A percentile compares a stretch with the other conserved stretches of the same genome.
phyloP scores from a whole-genome alignment of 441 rosid species.

The Populus hybrid region DNA sequence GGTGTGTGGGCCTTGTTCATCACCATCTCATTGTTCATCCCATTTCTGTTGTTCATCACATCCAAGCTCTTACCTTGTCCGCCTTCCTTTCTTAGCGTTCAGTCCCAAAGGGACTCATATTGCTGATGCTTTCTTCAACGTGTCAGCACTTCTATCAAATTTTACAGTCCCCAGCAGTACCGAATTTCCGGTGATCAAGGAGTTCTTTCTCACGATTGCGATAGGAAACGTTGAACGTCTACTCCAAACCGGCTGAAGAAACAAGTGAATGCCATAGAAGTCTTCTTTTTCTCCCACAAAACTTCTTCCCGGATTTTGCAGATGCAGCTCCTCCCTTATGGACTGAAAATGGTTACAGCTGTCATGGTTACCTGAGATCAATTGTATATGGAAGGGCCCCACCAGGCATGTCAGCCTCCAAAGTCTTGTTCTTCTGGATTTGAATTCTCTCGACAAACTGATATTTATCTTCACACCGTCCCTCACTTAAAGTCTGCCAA shows the following conservation, averaged over 20 bases:
- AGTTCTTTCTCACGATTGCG: constrained; percentile 9
- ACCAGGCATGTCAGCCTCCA: too few species aligned
- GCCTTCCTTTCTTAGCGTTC: constrained; percentile 48
- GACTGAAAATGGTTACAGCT: background rate
- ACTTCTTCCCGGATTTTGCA: constrained; percentile 19
- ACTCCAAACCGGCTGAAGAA: constrained; percentile 16
- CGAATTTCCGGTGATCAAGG: background rate
- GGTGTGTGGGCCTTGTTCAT: too few species aligned
- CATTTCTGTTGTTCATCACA: too few species aligned
- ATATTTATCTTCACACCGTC: too few species aligned
- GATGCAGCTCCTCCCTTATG: background rate
- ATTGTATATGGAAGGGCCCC: too few species aligned
- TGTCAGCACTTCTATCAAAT: constrained; percentile 32
- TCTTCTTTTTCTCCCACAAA: constrained; percentile 26
- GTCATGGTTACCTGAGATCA: too few species aligned
- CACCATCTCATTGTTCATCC: too few species aligned
- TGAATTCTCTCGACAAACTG: too few species aligned
- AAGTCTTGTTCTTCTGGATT: too few species aligned
- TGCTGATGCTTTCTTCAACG: constrained; percentile 31
- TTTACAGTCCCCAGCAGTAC: constrained; percentile 19
- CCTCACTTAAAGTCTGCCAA: too few species aligned
- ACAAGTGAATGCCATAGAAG: constrained; percentile 46
- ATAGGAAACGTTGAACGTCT: constrained; percentile 16
- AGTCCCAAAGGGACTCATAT: constrained; percentile 21
- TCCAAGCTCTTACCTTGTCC: constrained; percentile 30